Evolutionary conservation across 495 filamentous ascomycete genomes (phyloP).

Genomic region (Apodospora peruviana): DNA sequence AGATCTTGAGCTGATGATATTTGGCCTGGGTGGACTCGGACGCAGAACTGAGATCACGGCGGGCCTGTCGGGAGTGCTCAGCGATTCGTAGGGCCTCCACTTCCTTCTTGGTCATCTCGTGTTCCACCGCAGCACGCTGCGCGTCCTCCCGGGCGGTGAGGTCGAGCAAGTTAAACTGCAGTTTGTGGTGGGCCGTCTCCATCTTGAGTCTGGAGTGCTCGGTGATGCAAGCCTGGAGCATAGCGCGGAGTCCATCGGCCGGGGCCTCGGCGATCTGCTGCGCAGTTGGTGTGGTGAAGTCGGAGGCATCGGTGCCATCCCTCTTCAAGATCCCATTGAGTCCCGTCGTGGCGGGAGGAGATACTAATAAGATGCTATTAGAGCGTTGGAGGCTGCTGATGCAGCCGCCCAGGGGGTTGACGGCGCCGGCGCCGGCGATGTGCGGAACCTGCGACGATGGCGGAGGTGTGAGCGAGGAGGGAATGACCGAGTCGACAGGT

Average conservation of each 20-base stretch:
- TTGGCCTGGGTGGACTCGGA: conserved; percentile 37
- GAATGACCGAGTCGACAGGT: conserved; percentile 28
- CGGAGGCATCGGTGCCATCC: conserved; percentile 43
- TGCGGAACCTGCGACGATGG: conserved; percentile 63
- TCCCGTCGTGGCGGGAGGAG: conserved; percentile 54
- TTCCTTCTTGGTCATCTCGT: conserved; percentile 85
- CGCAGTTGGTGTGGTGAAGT: conserved; percentile 52
- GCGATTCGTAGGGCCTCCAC: conserved; percentile 76
- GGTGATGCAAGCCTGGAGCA: conserved; percentile 46
- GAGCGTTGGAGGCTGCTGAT: conserved; percentile 39
- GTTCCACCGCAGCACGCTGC: conserved; percentile 85
- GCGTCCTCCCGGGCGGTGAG: conserved; percentile 83
- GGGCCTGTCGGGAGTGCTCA: conserved; percentile 44
- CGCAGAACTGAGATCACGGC: conserved; percentile 35
- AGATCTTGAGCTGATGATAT: conserved; percentile 40
- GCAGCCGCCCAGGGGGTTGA: conserved; percentile 26
- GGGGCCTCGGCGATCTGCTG: conserved; percentile 61
- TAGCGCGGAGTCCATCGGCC: conserved; percentile 50
- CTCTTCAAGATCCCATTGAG: conserved; percentile 46
- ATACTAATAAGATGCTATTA: conserved; percentile 40
- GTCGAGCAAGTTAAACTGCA: conserved; percentile 81
- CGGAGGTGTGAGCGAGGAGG: conserved; percentile 62
- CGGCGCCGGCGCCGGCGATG: conserved; percentile 21
- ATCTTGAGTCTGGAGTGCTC: conserved; percentile 64
- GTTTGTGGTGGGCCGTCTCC: conserved; percentile 82